Base-by-base conservation (phyloP, 148 eudicot species). In the Camellia granthamiana region DNA sequence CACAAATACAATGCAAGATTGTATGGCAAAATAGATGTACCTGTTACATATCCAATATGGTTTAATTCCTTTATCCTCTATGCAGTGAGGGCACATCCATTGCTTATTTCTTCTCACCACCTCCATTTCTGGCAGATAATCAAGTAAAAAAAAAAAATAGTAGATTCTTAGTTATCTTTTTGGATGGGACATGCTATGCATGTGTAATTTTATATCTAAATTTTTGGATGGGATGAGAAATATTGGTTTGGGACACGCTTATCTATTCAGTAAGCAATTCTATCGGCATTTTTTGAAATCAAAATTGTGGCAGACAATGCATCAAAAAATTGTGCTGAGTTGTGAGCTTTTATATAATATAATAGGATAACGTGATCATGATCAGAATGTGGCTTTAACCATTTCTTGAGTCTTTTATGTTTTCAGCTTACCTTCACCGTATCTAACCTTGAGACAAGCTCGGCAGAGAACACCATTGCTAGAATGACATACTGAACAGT, bases 41-140 rank as follows among this genome's bases (percentile, higher is more conserved):
- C 87, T 87, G 76, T 87, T 87, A 61, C 90, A 87, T 80, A 87
- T 87, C 90, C 90, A 87, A 30, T 85, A 79, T n/a, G 84, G 87
- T 7, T 75, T 83, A 62, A 69, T 76, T 71, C 86, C 87, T 81
- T 83, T 85, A 3, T 83, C 84, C 69, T 87, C 90, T 6, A 77
- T 75, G 76, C 90, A 87, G 68, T 87, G 90, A 65, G 90, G 90
- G 47, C 87, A 87, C 78, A 83, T 85, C 90, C 90, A 87, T 60
- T 85, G 81, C 74, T 83, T 76, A 68, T 87, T 85, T 55, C 72
- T 66, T 81, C 79, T 85, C 75, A 87, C 90, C 75, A 81, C 90
- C 74, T 87, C 90, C 81, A 87, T 76, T 81, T 87, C 90, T 87
- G 68, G 19, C 23, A 75, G 1, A 74, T 0, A 21, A 38, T 54